Base-by-base conservation (phyloP, 257 asterid genomes). In the Jacaranda mimosifolia region DNA sequence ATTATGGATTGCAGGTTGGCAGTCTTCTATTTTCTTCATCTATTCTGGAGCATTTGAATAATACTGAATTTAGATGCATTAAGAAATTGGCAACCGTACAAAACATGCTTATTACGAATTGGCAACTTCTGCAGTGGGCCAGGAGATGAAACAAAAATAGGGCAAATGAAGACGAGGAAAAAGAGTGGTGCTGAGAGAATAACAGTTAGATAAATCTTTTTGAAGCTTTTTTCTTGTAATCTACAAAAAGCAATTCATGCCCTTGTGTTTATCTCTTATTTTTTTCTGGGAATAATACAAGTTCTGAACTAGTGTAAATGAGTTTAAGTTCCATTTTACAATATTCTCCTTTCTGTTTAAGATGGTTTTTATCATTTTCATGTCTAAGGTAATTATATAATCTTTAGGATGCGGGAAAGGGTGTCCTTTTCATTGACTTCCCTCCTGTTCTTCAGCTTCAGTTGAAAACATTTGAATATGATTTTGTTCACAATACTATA, bases 401-500 rank as follows among this genome's bases (percentile, higher is more conserved):
- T 53, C 77, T 83, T 67, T 93, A 92, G 97, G 97, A 92, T 82
- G 96, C 97, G 68, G 88, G 76, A 86, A 92, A 89, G 83, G 97
- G 97, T 67, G 96, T 90, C 74, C 88, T 90, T 63, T 92, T 92
- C 87, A 88, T 84, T 26, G 96, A 92, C 81, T 89, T 91, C 83
- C 97, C 96, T 72, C 96, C 94, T n/a, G n/a, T n/a, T 76, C 97
- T 91, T 70, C 92, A 91, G 87, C 96, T 91, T 80, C 96, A 88
- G 87, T 77, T 90, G 56, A 92, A 92, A 73, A 87, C 96, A 75
- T 92, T 92, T 72, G 97, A 92, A 77, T 90, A 90, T 68, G 97
- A 92, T 79, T 92, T 92, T 81, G 79, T 83, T 75, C 91, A 91
- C 68, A 94, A 92, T 77, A 84, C 91, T 42, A 92, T 92, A 96